Conservation (phyloP, 2,329 filamentous ascomycete genomes). For the Neoarthrinium moseri region DNA sequence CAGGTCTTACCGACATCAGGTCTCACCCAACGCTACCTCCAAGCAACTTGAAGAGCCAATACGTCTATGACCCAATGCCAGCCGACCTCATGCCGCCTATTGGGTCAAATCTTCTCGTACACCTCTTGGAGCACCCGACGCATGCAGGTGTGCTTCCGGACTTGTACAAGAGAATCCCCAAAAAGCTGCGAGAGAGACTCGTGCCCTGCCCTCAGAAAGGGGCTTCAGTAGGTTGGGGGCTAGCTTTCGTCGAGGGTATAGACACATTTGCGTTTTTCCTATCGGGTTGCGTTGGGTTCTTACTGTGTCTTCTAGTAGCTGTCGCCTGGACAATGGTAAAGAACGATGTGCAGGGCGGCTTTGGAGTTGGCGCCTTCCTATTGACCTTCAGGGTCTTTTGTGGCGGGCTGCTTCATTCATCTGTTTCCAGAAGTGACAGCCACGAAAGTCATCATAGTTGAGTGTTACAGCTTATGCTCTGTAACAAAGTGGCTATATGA, state of each 20-base stretch:
- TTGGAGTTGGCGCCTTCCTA: constrained; percentile 24
- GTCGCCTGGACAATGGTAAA: constrained; percentile 18
- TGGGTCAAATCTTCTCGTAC: constrained; percentile 22
- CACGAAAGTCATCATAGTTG: too few relatives aligned
- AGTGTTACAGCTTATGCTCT: too few relatives aligned
- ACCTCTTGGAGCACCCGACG: constrained; percentile 25
- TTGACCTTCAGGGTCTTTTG: constrained; percentile 22
- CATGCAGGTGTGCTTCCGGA: constrained; percentile 19
- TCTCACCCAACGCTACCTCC: constrained; percentile 14
- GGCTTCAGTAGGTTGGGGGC: constrained; percentile 23
- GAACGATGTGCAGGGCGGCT: constrained; percentile 24
- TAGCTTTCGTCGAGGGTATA: constrained; percentile 24
- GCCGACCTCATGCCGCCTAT: constrained; percentile 23
- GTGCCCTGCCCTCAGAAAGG: constrained; percentile 19
- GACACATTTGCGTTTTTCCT: constrained; percentile 20
- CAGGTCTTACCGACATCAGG: constrained; percentile 12
- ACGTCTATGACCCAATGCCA: constrained; percentile 23
- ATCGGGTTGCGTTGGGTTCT: constrained; percentile 16
- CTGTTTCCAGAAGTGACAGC: too few relatives aligned
- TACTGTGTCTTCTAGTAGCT: constrained; percentile 17
- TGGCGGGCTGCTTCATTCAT: constrained; percentile 14
- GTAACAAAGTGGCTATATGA: too few relatives aligned
- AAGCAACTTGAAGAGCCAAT: constrained; percentile 9
- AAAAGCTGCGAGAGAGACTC: constrained; percentile 22
- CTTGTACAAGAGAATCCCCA: constrained; percentile 22